phyloP scores from a whole-genome alignment of 1,284 basidiomycete species.

The Irpex lacteus region DNA sequence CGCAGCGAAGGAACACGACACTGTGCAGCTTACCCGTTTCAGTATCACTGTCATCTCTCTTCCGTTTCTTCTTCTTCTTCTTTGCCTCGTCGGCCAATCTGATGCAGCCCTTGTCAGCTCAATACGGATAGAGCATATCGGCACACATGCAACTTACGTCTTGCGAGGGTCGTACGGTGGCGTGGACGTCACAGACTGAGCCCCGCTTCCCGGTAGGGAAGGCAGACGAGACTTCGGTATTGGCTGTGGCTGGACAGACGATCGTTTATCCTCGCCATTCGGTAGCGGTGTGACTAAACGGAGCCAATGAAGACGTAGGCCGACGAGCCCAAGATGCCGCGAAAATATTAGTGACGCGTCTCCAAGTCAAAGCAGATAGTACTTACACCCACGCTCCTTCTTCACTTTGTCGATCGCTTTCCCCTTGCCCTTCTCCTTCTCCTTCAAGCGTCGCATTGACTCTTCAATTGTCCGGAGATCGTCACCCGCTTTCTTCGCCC shows the following conservation, averaged over 20 bases:
- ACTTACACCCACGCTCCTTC: constrained; percentile 71
- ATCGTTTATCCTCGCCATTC: constrained; percentile 44
- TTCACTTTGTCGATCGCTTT: constrained; percentile 69
- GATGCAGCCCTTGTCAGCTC: constrained; percentile 20
- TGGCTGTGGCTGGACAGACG: constrained; percentile 29
- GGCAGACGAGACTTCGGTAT: constrained; percentile 36
- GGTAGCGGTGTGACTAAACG: constrained; percentile 47
- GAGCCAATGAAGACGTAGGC: not conserved
- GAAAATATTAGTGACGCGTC: not conserved
- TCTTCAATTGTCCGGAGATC: constrained; percentile 68
- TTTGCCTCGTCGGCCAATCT: constrained; percentile 44
- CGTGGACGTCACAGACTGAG: constrained; percentile 32
- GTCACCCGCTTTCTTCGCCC: constrained; percentile 65
- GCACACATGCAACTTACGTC: constrained; percentile 31
- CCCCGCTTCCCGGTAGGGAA: constrained; percentile 35
- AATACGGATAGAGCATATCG: constrained; percentile 11
- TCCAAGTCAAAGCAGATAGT: constrained; percentile 14
- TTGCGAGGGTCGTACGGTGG: constrained; percentile 38
- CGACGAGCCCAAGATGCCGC: not conserved
- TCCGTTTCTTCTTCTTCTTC: constrained; percentile 85
- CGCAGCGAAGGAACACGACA: not conserved
- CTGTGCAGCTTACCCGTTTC: constrained; percentile 46
- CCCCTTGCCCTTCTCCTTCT: constrained; percentile 74
- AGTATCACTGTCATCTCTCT: constrained; percentile 74
- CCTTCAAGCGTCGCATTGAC: constrained; percentile 67